A percentile compares a stretch with the other conserved stretches of the same genome.
Evolutionary conservation across 441 rosid genomes (phyloP).

Genomic region (Gossypium gossypioides): DNA sequence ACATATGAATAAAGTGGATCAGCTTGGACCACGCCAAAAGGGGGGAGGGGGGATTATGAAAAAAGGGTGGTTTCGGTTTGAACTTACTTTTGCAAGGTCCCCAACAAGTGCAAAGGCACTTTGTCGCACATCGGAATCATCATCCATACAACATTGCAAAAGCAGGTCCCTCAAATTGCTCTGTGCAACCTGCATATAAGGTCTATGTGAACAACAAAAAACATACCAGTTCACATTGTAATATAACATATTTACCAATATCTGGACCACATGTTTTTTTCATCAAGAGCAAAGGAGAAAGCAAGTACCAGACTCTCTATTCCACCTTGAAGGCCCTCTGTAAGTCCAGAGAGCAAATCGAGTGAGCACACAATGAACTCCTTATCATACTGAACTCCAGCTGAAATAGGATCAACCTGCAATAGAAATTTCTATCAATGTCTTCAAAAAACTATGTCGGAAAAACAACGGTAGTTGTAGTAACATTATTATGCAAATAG

Average conservation of each 20-base stretch:
- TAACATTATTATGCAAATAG: background rate
- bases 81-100: constrained; percentile 85
- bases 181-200: constrained; percentile 55
- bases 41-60: background rate
- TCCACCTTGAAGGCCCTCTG: constrained; percentile 90
- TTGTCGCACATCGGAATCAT: constrained; percentile 79
- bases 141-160: constrained; percentile 87
- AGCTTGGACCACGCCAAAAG: background rate
- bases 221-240: background rate
- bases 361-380: constrained; percentile 90
- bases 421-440: constrained; percentile 15
- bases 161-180: constrained; percentile 81
- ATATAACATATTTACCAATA: background rate
- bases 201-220: background rate
- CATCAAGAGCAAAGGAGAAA: constrained; percentile 11
- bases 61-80: background rate
- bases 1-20: constrained; percentile 2
- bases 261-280: background rate
- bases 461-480: background rate
- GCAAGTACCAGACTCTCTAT: constrained; percentile 81
- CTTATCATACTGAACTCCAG: constrained; percentile 74
- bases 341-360: constrained; percentile 93
- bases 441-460: constrained; percentile 5
- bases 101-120: constrained; percentile 99
- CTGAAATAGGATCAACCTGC: constrained; percentile 72